Evolutionary conservation across 78 protist species (phyloP), one percentile per base, ranked within the genome.

Genomic region (Cavenderia fasciculata): DNA sequence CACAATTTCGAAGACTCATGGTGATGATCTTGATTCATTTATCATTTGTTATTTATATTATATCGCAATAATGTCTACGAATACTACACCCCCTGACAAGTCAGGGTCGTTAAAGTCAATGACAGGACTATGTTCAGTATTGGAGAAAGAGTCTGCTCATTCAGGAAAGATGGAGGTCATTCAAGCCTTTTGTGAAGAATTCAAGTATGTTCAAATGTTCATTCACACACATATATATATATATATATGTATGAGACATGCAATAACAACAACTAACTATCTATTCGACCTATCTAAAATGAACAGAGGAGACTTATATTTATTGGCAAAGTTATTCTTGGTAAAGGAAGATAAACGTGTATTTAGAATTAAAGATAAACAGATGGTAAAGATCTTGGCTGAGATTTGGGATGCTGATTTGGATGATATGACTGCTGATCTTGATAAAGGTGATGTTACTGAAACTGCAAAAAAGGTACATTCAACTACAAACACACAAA

Each of bases 401-500:
- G 54, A 47, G 5, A 38, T 92, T 12, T 59, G 74, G 66, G 52
- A 49, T 51, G 33, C 23, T 7, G 76, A 74, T 19, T 65, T 34
- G 2, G 84, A 54, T 63, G 87, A 59, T 5, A 31, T 96, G 57
- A 68, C 43, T 69, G 57, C 25, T 2, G 73, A 93, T 71, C 36
- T 93, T 12, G 94, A 87, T 25, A 6, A 72, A 41, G 96, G 96
- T 66, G 94, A 92, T 73, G 49, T 92, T 27, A 52, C 97, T 2
- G 92, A 87, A 31, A 92, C 97, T 40, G 49, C 68, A 27, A 69
- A 78, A 41, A 78, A 75, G 41, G 94, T 92, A 14, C 7, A 14
- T 31, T 33, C 12, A 12, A 18, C 12, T 14, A 49, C 54, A 49
- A 49, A 18, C 54, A 49, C 14, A 18, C 54, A 49, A 49, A 18